Evolutionary conservation across 1,139 yeast genomes (phyloP).

Genomic region (Hansenula lynferdii): DNA sequence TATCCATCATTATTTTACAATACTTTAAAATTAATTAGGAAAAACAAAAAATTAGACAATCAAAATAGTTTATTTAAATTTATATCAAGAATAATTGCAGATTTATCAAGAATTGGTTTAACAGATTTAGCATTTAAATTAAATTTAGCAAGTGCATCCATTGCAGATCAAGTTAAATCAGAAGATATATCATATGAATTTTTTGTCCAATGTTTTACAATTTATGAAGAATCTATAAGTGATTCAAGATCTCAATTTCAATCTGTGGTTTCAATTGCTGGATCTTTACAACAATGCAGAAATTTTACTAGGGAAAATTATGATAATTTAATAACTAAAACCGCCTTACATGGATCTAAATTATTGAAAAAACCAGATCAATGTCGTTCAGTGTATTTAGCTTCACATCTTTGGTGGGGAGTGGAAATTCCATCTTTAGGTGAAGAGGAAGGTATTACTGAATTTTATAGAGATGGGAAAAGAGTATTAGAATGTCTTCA

Average conservation of each 20-base stretch:
- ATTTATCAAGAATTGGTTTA: conserved; percentile 50
- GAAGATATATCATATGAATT: conserved; percentile 80
- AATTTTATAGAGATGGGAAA: conserved; percentile 48
- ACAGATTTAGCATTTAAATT: conserved; percentile 43
- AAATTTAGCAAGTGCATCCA: conserved; percentile 50
- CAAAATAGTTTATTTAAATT: conserved; percentile 57
- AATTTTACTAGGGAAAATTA: conserved; percentile 49
- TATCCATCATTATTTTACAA: conserved; percentile 70
- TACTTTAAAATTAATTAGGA: conserved; percentile 55
- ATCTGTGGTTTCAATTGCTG: conserved; percentile 49
- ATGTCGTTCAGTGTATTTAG: conserved; percentile 82
- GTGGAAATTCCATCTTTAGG: conserved; percentile 50
- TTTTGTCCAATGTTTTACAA: conserved; percentile 80
- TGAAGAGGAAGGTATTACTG: conserved; percentile 40
- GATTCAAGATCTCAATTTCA: conserved; percentile 60
- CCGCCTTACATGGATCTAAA: conserved; percentile 85
- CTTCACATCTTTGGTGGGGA: conserved; percentile 96
- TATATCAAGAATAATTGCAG: conserved; percentile 66
- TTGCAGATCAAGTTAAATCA: conserved; percentile 70
- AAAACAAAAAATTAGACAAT: conserved; percentile 28
- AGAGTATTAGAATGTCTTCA: conserved; percentile 66
- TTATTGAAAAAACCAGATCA: conserved; percentile 90
- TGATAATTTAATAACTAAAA: conserved; percentile 75
- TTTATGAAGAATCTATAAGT: conserved; percentile 76
- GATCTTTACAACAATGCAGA: conserved; percentile 56